Evolutionary conservation across 2,329 filamentous ascomycete species (phyloP).

Genomic region (Fusarium xylarioides): DNA sequence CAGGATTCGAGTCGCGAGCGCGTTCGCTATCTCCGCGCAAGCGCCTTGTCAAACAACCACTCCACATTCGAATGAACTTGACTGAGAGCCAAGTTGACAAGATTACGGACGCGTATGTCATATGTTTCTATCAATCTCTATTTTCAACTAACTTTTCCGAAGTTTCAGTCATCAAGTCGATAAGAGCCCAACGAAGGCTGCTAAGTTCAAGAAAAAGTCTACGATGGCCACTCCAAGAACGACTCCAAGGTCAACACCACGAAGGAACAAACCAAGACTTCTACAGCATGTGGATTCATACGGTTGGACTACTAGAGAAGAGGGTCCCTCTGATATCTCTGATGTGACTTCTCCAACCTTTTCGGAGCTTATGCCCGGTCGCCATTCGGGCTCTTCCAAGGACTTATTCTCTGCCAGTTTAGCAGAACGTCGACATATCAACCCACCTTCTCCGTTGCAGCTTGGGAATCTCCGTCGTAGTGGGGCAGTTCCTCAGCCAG

Average conservation of each 20-base stretch:
- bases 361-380: constrained; percentile 46
- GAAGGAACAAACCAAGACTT: constrained; percentile 18
- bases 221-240: constrained; percentile 29
- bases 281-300: not conserved
- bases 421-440: constrained; percentile 45
- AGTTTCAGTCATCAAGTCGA: constrained; percentile 49
- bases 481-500: constrained; percentile 5
- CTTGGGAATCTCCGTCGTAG: constrained; percentile 23
- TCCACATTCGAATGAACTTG: constrained; percentile 59
- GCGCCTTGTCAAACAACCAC: constrained; percentile 48
- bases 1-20: constrained; percentile 38
- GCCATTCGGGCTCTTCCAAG: constrained; percentile 11
- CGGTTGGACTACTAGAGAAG: constrained; percentile 13
- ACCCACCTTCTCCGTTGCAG: constrained; percentile 41
- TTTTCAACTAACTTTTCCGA: constrained; percentile 5
- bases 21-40: constrained; percentile 50
- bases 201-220: constrained; percentile 26
- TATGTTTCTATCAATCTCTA: too few species aligned
- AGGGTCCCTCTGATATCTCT: constrained; percentile 10
- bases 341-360: constrained; percentile 41
- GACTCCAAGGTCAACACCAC: constrained; percentile 35
- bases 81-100: constrained; percentile 60
- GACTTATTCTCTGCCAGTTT: constrained; percentile 36
- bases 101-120: constrained; percentile 56
- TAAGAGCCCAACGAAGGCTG: constrained; percentile 36